Base-by-base conservation (phyloP, 805 yeast species). In the Yamadazyma sp. region DNA sequence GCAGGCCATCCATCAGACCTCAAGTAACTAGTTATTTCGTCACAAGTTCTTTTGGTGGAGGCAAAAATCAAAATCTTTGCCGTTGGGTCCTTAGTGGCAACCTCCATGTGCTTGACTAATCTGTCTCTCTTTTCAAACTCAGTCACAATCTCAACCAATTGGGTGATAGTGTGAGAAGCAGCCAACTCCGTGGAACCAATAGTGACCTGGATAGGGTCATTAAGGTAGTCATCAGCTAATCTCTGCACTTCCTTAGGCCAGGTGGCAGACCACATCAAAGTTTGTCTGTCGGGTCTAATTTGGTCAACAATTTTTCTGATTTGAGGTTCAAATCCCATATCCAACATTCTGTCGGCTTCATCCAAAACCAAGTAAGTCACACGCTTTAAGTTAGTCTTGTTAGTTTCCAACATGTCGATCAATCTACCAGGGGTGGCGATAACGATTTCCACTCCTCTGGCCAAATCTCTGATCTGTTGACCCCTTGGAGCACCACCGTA, bases 271-370 rank as follows among this genome's bases (percentile, higher is more conserved):
- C 98, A 93, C 97, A 93, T 88, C 55, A 91, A 77, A 45, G 99
- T 93, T 74, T 93, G 99, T 77, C 98, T 89, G 67, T 93, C 99
- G 46, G 99, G 99, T 75, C 99, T 86, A 63, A 93, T 93, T 77
- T 91, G 98, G 55, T 84, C 90, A 52, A 93, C 91, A 67, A 93
- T 93, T 72, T 91, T 91, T 77, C 99, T 83, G 67, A 93, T 93
- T 78, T 91, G 98, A 52, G 98, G 98, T 76, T 93, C 99, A 67
- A 93, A 93, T 66, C 99, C 99, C 99, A 93, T 93, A 75, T 93
- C 99, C 71, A 93, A 80, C 99, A 93, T 93, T 77, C 99, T 86
- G 71, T 93, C 99, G 58, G 99, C 99, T 79, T 93, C 99, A 69
- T 93, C 99, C 57, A 93, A 77, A 46, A 93, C 98, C 63, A 93